These are phyloP conservation scores for Teratosphaeria gauchensis DNA, from an alignment of 2,329 filamentous ascomycete genomes.

Conservation along the genomic window DNA sequence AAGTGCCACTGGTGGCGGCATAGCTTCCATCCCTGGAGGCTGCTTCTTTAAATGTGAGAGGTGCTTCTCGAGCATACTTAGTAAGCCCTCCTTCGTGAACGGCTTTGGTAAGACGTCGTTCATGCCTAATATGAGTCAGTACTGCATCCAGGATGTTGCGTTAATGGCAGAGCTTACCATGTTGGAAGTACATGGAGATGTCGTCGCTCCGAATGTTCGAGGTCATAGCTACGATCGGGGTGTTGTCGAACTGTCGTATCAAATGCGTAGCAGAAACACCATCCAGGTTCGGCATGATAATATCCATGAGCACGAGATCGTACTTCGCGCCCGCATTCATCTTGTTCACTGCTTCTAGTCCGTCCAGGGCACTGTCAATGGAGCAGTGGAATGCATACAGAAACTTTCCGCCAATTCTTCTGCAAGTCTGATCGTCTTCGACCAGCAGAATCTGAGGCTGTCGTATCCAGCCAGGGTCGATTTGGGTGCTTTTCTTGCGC, in stretches of 20 bases:
- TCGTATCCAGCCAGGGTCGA: constrained; percentile 56
- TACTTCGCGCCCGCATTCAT: constrained; percentile 58
- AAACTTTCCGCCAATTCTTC: constrained; percentile 58
- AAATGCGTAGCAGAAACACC: constrained; percentile 90
- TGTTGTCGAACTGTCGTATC: constrained; percentile 76
- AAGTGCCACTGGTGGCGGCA: constrained; percentile 43
- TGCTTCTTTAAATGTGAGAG: constrained; percentile 68
- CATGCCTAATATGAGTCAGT: constrained; percentile 57
- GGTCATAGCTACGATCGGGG: constrained; percentile 96
- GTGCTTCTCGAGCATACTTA: constrained; percentile 78
- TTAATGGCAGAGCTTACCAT: constrained; percentile 55
- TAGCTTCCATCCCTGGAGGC: constrained; percentile 26
- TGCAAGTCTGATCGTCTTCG: constrained; percentile 64
- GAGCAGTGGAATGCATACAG: constrained; percentile 54
- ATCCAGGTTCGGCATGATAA: constrained; percentile 95
- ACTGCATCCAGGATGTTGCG: background rate
- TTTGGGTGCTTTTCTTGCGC: constrained; percentile 51
- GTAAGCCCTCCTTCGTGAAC: constrained; percentile 76
- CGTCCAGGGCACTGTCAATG: constrained; percentile 62
- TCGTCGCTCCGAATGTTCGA: constrained; percentile 96
- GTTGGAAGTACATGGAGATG: constrained; percentile 92
- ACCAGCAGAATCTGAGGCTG: constrained; percentile 79
- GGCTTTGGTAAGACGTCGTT: constrained; percentile 95
- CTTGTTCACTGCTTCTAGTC: constrained; percentile 83
- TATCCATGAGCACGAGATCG: constrained; percentile 48